A percentile compares a stretch with the other conserved stretches of the same genome.
Evolutionary conservation across 768 basidiomycete species (phyloP).

Genomic region (Boletus pseudopeckii): DNA sequence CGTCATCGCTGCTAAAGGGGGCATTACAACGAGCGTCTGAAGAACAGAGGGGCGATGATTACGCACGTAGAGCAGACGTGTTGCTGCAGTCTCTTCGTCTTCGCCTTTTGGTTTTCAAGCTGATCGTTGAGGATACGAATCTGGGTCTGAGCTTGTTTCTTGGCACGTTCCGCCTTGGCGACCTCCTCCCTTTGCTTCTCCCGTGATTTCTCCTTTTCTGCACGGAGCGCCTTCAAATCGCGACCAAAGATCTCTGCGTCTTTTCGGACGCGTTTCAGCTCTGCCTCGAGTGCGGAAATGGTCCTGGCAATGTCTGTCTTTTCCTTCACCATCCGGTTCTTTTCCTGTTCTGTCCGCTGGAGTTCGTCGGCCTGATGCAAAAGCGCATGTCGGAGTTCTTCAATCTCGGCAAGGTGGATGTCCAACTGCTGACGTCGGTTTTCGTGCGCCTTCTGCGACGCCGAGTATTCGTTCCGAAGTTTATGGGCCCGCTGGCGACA

Average conservation of each 20-base stretch:
- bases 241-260: slow-evolving; percentile 78
- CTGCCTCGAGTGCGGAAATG: slow-evolving; percentile 66
- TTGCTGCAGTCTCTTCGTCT: slow-evolving; percentile 37
- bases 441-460: slow-evolving; percentile 65
- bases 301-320: slow-evolving; percentile 63
- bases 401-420: slow-evolving; percentile 65
- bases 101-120: slow-evolving; percentile 49
- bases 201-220: slow-evolving; percentile 64
- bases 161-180: slow-evolving; percentile 53
- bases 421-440: slow-evolving; percentile 72
- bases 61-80: slow-evolving; percentile 64
- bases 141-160: slow-evolving; percentile 66
- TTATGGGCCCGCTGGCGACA: slow-evolving; percentile 51
- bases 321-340: slow-evolving; percentile 56
- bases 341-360: slow-evolving; percentile 61
- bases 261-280: slow-evolving; percentile 68
- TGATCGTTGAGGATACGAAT: slow-evolving; percentile 65
- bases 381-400: slow-evolving; percentile 68
- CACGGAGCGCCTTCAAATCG: slow-evolving; percentile 65
- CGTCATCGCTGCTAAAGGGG: slow-evolving; percentile 43
- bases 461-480: slow-evolving; percentile 58
- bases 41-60: neutral
- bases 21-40: neutral
- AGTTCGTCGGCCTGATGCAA: slow-evolving; percentile 59
- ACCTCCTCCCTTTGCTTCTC: slow-evolving; percentile 54